Percentiles rank a stretch among this genome's conserved stretches.
Conservation (phyloP, 1,284 basidiomycete species). For the Heterobasidion irregulare region DNA sequence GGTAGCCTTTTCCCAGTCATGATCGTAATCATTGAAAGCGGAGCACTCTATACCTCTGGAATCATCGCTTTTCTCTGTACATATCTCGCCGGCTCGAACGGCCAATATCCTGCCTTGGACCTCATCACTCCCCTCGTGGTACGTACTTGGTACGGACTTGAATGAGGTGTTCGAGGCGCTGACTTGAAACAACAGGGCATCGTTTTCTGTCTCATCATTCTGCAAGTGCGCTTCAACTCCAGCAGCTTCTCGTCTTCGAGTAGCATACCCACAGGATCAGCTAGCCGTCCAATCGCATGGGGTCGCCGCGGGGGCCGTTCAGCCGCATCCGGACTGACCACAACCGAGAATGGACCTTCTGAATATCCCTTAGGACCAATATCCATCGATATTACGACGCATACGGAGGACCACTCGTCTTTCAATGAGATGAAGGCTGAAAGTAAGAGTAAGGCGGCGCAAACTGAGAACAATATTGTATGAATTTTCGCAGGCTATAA, state of each 20-base stretch:
- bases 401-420: not conserved
- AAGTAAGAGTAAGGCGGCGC: not conserved
- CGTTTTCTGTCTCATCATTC: constrained; percentile 8
- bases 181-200: constrained; percentile 2
- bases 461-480: too few species aligned
- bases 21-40: constrained; percentile 6
- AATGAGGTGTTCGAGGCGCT: not conserved
- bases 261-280: too few species aligned
- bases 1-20: constrained; percentile 1
- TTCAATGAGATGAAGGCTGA: not conserved
- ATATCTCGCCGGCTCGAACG: constrained; percentile 5
- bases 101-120: constrained; percentile 7
- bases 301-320: not conserved
- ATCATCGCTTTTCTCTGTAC: constrained; percentile 2
- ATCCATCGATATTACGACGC: not conserved
- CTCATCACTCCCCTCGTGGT: constrained; percentile 7
- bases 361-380: not conserved
- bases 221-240: constrained; percentile 7
- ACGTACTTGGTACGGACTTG: not conserved
- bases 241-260: not conserved
- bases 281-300: not conserved
- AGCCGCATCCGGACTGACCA: too few species aligned
- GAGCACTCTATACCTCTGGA: constrained; percentile 7
- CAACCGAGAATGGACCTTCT: not conserved
- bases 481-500: too few species aligned